These are phyloP conservation scores for Haberlea rhodopensis DNA, from an alignment of 257 asterid species.

Conservation along the genomic window DNA sequence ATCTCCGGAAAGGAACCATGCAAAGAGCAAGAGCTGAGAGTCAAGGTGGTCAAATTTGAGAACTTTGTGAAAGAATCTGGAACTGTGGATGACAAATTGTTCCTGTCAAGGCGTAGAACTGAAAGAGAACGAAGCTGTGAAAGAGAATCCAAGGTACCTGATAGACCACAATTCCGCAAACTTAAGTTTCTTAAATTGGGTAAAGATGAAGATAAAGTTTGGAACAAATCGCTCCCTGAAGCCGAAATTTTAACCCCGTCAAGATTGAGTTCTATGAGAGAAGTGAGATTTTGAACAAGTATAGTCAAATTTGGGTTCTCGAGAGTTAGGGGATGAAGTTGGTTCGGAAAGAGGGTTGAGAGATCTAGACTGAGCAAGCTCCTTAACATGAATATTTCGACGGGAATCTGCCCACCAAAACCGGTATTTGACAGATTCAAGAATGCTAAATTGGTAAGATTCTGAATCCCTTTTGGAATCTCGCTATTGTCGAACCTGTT, in stretches of 20 bases:
- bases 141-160: constrained; percentile 46
- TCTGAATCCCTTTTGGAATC: constrained; percentile 43
- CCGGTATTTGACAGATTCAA: constrained; percentile 56
- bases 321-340: constrained; percentile 28
- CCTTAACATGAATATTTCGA: constrained; percentile 35
- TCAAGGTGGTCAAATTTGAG: constrained; percentile 35
- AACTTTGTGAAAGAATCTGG: constrained; percentile 36
- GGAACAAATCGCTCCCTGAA: constrained; percentile 38
- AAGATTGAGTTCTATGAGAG: constrained; percentile 47
- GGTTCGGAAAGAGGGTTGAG: constrained; percentile 25
- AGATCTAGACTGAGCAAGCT: constrained; percentile 46
- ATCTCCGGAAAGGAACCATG: constrained; percentile 40
- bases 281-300: constrained; percentile 39
- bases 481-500: constrained; percentile 32
- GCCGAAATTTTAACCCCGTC: constrained; percentile 46
- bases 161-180: constrained; percentile 36
- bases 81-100: constrained; percentile 32
- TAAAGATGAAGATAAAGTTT: constrained; percentile 34
- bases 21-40: constrained; percentile 36
- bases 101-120: constrained; percentile 34
- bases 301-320: constrained; percentile 42
- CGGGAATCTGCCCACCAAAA: constrained; percentile 48
- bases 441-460: constrained; percentile 36
- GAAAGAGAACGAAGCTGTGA: constrained; percentile 37
- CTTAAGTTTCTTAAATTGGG: constrained; percentile 47